Conservation (phyloP, 2,329 filamentous ascomycete species). For the Colletotrichum somersetense region DNA sequence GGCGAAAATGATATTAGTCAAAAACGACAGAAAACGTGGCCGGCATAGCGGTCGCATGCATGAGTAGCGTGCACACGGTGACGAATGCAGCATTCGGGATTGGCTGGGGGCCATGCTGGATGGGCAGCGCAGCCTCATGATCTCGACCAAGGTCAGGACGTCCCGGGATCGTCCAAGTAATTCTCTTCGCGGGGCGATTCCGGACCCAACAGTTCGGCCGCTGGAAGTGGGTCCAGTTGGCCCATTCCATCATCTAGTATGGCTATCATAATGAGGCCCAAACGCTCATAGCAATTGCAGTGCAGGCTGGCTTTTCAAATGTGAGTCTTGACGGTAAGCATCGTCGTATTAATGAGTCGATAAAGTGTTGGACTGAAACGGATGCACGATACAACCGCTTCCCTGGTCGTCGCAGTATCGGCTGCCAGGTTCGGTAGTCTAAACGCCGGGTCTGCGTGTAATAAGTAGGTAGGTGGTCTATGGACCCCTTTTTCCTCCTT, state of each 20-base stretch:
- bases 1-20: background rate
- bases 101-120: slow-evolving; percentile 26
- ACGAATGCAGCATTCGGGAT: slow-evolving; percentile 7
- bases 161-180: slow-evolving; percentile 20
- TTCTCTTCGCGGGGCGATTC: background rate
- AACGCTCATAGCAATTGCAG: background rate
- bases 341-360: background rate
- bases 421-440: too few species aligned
- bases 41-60: background rate
- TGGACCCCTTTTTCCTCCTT: background rate
- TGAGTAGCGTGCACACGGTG: slow-evolving; percentile 12
- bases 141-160: slow-evolving; percentile 14
- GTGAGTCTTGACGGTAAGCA: background rate
- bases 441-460: too few species aligned
- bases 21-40: slow-evolving; percentile 10
- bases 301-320: background rate
- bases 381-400: background rate
- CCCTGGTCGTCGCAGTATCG: too few species aligned
- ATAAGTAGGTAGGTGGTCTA: too few species aligned
- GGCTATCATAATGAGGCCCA: background rate
- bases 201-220: background rate
- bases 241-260: background rate
- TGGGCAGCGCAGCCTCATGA: slow-evolving; percentile 33
- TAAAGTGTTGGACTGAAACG: background rate
- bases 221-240: background rate